These are phyloP conservation scores for Colletotrichum tropicicola DNA, from an alignment of 2,329 filamentous ascomycete genomes.

Conservation along the genomic window DNA sequence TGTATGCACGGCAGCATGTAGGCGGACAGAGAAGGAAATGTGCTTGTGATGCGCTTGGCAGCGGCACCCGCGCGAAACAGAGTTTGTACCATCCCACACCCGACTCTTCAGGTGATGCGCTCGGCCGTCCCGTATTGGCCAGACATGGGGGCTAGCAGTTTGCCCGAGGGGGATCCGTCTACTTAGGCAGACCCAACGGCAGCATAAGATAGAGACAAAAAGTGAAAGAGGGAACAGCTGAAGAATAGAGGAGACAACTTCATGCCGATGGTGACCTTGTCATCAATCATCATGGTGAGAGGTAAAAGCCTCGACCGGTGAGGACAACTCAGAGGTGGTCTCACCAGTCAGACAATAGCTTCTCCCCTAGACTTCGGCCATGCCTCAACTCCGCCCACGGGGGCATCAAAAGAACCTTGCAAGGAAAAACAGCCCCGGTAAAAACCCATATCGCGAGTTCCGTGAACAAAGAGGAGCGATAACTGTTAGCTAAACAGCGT, in stretches of 20 bases:
- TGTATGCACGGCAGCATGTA: constrained; percentile 6
- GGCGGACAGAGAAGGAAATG: constrained; percentile 23
- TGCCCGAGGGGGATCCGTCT: constrained; percentile 4
- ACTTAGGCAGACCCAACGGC: constrained; percentile 9
- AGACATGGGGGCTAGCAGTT: background rate
- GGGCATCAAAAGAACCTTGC: constrained; percentile 10
- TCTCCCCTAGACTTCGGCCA: background rate
- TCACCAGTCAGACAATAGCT: constrained; percentile 7
- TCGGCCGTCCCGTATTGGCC: constrained; percentile 13
- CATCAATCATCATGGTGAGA: background rate
- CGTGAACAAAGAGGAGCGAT: background rate
- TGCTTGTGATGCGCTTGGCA: constrained; percentile 29
- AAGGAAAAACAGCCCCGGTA: background rate
- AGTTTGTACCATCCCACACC: constrained; percentile 23
- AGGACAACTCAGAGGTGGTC: constrained; percentile 6
- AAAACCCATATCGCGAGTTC: constrained; percentile 3
- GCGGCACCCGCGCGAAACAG: constrained; percentile 30
- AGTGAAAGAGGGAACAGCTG: background rate
- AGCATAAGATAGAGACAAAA: background rate
- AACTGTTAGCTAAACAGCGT: constrained; percentile 22
- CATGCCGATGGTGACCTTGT: constrained; percentile 11
- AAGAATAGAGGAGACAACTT: background rate
- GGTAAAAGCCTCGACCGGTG: background rate
- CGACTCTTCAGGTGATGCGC: constrained; percentile 21
- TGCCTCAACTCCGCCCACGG: background rate